Conservation (phyloP, 1,284 basidiomycete species). For the Ustilago bromivora region DNA sequence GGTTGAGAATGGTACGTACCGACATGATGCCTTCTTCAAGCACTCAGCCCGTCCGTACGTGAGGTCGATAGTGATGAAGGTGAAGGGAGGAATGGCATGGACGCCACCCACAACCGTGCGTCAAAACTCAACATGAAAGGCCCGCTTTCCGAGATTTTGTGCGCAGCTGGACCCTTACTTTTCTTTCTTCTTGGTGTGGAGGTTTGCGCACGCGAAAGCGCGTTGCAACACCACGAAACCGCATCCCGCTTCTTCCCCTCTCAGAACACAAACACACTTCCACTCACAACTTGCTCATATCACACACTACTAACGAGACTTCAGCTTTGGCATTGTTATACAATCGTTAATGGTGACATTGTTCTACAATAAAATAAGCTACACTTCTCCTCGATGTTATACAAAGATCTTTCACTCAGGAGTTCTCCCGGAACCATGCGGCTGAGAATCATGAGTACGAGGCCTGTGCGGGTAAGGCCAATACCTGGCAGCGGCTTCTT, state of each 20-base stretch:
- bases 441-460: conserved; percentile 26
- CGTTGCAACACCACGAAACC: not conserved
- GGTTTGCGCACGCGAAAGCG: conserved; percentile 6
- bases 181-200: conserved; percentile 11
- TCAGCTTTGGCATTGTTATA: not conserved
- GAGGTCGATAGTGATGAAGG: not conserved
- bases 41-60: not conserved
- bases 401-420: conserved; percentile 14
- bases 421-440: conserved; percentile 10
- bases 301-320: not conserved
- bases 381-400: not conserved
- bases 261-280: not conserved
- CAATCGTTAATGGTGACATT: not conserved
- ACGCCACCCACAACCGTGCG: conserved; percentile 2
- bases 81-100: not conserved
- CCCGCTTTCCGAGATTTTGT: conserved; percentile 5
- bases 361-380: conserved; percentile 10
- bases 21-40: conserved; percentile 1
- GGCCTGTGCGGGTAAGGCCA: conserved; percentile 45
- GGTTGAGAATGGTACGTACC: not conserved
- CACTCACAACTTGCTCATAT: not conserved
- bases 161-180: conserved; percentile 19
- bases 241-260: not conserved
- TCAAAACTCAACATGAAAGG: not conserved
- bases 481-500: conserved; percentile 22